phyloP scores from a whole-genome alignment of 768 basidiomycete genomes.

The Trametopsis cervina region DNA sequence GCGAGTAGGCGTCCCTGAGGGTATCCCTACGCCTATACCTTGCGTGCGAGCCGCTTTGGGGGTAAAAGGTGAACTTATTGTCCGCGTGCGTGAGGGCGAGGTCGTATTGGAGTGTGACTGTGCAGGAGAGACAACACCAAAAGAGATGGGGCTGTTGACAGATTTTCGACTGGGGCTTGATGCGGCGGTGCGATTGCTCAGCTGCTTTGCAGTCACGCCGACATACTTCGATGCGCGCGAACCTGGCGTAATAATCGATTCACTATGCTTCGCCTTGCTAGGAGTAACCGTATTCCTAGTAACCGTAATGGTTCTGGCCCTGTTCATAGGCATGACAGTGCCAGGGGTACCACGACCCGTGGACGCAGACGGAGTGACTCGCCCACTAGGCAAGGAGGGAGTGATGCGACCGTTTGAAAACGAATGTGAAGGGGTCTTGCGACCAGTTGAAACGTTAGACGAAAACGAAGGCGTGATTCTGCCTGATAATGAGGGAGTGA shows the following conservation, averaged over 20 bases:
- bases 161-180: conserved; percentile 15
- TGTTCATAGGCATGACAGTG: conserved; percentile 6
- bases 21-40: conserved; percentile 29
- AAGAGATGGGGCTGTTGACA: conserved; percentile 18
- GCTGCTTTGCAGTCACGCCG: conserved; percentile 78
- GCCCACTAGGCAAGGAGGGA: conserved; percentile 14
- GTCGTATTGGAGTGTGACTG: conserved; percentile 22
- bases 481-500: conserved; percentile 38
- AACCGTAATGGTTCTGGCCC: conserved; percentile 7
- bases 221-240: conserved; percentile 82
- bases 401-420: conserved; percentile 19
- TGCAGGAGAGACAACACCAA: conserved; percentile 14
- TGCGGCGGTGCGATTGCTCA: conserved; percentile 40
- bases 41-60: conserved; percentile 48
- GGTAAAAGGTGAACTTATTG: conserved; percentile 52
- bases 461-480: conserved; percentile 39
- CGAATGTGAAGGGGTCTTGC: conserved; percentile 27
- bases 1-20: conserved; percentile 36
- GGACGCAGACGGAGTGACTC: conserved; percentile 33
- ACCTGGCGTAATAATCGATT: conserved; percentile 61
- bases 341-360: conserved; percentile 20
- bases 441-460: conserved; percentile 36
- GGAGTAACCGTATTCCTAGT: conserved; percentile 8
- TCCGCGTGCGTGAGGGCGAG: conserved; percentile 27
- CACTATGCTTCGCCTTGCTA: conserved; percentile 12